phyloP scores from a whole-genome alignment of 129 eudicot genomes.

The Glebionis coronaria region DNA sequence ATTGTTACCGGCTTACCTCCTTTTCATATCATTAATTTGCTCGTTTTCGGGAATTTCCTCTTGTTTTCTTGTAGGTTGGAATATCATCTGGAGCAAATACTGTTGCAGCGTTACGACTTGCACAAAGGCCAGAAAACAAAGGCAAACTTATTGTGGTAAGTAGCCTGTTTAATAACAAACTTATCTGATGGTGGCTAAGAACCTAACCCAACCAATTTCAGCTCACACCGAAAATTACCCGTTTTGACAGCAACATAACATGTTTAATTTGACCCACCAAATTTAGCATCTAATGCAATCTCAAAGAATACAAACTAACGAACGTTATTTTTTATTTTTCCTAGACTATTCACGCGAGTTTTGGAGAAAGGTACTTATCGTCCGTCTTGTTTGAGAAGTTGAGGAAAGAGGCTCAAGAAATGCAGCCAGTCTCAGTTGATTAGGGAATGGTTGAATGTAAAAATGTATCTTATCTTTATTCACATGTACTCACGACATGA shows the following conservation, averaged over 20 bases:
- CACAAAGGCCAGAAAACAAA: conserved; percentile 90
- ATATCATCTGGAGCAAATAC: conserved; percentile 99
- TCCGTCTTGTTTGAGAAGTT: conserved; percentile 77
- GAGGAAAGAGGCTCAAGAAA: conserved; percentile 81
- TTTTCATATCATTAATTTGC: not conserved
- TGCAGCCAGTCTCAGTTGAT: conserved; percentile 96
- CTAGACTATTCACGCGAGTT: conserved; percentile 87
- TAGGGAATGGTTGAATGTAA: conserved; percentile 15
- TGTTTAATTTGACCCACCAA: too few species aligned
- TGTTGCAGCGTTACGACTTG: conserved; percentile 87
- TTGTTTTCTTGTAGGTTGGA: conserved; percentile 58
- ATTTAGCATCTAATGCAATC: not conserved
- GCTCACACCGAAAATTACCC: too few species aligned
- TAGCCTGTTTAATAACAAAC: not conserved
- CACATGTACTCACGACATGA: conserved; percentile 3
- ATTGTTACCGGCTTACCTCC: not conserved
- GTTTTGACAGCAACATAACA: too few species aligned
- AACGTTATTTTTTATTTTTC: not conserved
- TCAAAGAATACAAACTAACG: not conserved
- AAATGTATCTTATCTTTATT: not conserved
- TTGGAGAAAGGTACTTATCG: conserved; percentile 87
- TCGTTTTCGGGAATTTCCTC: not conserved
- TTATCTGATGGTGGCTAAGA: too few species aligned
- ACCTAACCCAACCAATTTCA: too few species aligned
- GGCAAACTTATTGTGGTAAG: conserved; percentile 98